These are phyloP conservation scores for Aureobasidium mangrovei DNA, from an alignment of 2,329 filamentous ascomycete genomes.

Conservation along the genomic window DNA sequence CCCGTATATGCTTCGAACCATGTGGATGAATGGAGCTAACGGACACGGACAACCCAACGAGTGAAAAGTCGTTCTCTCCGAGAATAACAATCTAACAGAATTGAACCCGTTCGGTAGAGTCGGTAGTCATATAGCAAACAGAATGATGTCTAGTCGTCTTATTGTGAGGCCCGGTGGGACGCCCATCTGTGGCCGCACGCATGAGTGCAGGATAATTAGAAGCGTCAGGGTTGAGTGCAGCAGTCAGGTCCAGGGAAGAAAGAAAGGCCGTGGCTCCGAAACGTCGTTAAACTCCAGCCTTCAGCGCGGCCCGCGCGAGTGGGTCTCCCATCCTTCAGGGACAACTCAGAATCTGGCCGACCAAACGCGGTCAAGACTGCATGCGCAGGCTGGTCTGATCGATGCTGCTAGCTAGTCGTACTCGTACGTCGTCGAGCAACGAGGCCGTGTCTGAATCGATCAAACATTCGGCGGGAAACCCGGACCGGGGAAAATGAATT, in stretches of 20 bases:
- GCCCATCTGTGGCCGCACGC: background rate
- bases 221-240: background rate
- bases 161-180: too few relatives aligned
- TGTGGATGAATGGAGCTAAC: constrained; percentile 6
- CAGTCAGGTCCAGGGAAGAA: background rate
- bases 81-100: background rate
- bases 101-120: background rate
- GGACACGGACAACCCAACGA: constrained; percentile 4
- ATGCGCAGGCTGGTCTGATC: background rate
- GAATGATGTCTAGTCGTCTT: too few relatives aligned
- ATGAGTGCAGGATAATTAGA: background rate
- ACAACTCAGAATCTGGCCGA: constrained; percentile 1
- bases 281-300: background rate
- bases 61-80: background rate
- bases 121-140: background rate
- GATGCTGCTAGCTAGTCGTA: background rate
- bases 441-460: background rate
- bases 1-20: constrained; percentile 8
- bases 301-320: background rate
- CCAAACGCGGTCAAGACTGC: background rate
- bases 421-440: background rate
- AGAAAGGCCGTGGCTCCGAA: background rate
- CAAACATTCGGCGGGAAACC: constrained; percentile 4
- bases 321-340: constrained; percentile 7
- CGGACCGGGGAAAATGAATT: background rate